Conservation (phyloP, 768 basidiomycete species). For the Phlegmacium glaucopus region DNA sequence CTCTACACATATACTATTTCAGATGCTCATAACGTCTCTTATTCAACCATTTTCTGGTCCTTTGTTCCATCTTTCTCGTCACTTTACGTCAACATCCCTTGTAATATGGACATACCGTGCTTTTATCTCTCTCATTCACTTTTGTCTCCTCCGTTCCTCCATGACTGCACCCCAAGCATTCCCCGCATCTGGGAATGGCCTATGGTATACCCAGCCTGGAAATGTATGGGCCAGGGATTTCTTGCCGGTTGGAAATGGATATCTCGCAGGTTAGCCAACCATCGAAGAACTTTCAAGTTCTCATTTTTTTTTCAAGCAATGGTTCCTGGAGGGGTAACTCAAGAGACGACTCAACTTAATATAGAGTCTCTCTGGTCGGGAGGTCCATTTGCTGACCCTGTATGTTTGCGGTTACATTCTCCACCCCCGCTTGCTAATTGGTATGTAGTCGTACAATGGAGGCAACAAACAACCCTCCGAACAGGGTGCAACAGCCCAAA, state of each 20-base stretch:
- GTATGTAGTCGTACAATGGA: constrained; percentile 58
- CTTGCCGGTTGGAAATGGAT: constrained; percentile 75
- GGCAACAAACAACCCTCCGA: constrained; percentile 57
- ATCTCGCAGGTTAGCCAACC: constrained; percentile 49
- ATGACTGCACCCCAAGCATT: constrained; percentile 36
- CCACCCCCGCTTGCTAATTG: not conserved
- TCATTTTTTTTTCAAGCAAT: constrained; percentile 41
- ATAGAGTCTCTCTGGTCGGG: constrained; percentile 78
- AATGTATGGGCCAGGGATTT: constrained; percentile 54
- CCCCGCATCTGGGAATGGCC: constrained; percentile 68
- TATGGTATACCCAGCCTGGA: constrained; percentile 63
- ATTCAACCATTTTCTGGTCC: not conserved
- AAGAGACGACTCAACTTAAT: constrained; percentile 65
- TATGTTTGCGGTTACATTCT: constrained; percentile 24
- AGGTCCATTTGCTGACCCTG: constrained; percentile 65
- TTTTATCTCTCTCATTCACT: constrained; percentile 6
- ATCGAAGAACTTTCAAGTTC: not conserved
- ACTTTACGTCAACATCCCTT: not conserved
- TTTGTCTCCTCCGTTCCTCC: constrained; percentile 3
- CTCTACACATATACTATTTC: no score
- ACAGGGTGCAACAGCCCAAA: constrained; percentile 37
- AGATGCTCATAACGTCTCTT: not conserved
- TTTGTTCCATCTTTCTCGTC: not conserved
- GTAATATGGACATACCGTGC: constrained; percentile 10
- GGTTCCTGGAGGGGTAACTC: constrained; percentile 56